Conservation (phyloP, 495 filamentous ascomycete genomes). For the Bathelium albidoporum region DNA sequence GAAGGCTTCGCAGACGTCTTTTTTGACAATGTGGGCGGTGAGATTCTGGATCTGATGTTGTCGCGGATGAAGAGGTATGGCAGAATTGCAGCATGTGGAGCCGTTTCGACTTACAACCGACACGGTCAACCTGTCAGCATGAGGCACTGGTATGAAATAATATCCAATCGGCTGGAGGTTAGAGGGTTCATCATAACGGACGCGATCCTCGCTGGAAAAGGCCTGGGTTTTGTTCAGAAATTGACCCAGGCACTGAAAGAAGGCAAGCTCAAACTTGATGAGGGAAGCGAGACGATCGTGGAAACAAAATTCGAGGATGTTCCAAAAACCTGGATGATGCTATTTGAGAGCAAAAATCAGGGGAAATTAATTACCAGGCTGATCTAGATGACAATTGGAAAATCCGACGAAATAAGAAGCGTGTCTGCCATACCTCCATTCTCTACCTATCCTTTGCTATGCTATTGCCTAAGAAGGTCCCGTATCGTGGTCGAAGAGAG, state of each 20-base stretch:
- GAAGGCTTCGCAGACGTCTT: slow-evolving; percentile 56
- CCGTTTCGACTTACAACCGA: slow-evolving; percentile 41
- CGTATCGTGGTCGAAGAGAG: slow-evolving; percentile 12
- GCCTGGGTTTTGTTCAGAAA: slow-evolving; percentile 18
- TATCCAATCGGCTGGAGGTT: slow-evolving; percentile 42
- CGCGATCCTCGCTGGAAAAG: slow-evolving; percentile 30
- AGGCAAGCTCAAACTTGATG: slow-evolving; percentile 30
- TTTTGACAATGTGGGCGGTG: slow-evolving; percentile 63
- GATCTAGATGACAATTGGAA: background rate
- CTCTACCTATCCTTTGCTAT: background rate
- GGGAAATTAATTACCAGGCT: slow-evolving; percentile 28
- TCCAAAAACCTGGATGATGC: slow-evolving; percentile 30
- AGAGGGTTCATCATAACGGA: slow-evolving; percentile 57
- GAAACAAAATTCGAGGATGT: slow-evolving; percentile 32
- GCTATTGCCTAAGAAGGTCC: background rate
- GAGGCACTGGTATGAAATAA: slow-evolving; percentile 44
- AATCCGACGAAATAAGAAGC: background rate
- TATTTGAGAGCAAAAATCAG: slow-evolving; percentile 29
- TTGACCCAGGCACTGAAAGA: slow-evolving; percentile 39
- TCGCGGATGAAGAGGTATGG: slow-evolving; percentile 42
- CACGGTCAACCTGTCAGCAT: slow-evolving; percentile 25
- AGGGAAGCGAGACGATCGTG: slow-evolving; percentile 27
- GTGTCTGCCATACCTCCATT: background rate
- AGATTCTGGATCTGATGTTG: slow-evolving; percentile 53
- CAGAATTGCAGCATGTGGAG: slow-evolving; percentile 54